phyloP scores from a whole-genome alignment of 169 alveolate species.

The Eimeria brunetti region DNA sequence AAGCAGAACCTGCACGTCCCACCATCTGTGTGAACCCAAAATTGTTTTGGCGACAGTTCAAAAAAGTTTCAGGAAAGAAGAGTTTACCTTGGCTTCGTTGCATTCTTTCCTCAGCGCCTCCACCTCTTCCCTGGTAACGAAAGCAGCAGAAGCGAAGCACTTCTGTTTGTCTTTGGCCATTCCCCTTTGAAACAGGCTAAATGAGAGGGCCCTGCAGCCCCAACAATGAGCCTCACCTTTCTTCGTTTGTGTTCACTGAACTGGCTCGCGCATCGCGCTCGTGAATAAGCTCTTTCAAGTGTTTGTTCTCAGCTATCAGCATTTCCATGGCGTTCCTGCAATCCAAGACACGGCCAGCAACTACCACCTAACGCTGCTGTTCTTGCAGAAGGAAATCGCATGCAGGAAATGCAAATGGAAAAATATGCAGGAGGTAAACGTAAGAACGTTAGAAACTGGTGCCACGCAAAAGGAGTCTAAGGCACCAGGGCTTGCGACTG shows the following conservation, averaged over 20 bases:
- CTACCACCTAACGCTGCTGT: background rate
- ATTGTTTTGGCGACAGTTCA: too few relatives aligned
- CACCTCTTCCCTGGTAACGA: background rate
- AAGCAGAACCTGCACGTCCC: background rate
- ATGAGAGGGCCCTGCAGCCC: background rate
- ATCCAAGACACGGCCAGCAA: background rate
- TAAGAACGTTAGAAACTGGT: background rate
- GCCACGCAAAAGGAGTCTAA: background rate
- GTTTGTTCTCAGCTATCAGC: conserved; percentile 53
- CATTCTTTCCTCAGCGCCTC: conserved; percentile 27
- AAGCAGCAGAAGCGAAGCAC: background rate
- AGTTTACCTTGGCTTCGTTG: conserved; percentile 23
- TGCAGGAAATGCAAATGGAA: background rate
- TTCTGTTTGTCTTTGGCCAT: background rate
- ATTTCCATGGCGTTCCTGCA: conserved; percentile 60
- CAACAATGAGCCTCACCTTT: background rate
- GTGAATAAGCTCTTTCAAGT: conserved; percentile 31
- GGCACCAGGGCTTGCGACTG: background rate
- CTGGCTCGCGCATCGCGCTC: conserved; percentile 46
- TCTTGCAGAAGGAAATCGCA: background rate
- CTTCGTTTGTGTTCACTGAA: conserved; percentile 11
- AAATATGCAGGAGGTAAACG: background rate
- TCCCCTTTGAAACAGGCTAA: background rate
- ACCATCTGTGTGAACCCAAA: too few relatives aligned
- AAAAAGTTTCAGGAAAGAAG: background rate